Evolutionary conservation across 2,329 filamentous ascomycete genomes (phyloP), one percentile per base, ranked within the genome.

Genomic region (Diatrype stigma): DNA sequence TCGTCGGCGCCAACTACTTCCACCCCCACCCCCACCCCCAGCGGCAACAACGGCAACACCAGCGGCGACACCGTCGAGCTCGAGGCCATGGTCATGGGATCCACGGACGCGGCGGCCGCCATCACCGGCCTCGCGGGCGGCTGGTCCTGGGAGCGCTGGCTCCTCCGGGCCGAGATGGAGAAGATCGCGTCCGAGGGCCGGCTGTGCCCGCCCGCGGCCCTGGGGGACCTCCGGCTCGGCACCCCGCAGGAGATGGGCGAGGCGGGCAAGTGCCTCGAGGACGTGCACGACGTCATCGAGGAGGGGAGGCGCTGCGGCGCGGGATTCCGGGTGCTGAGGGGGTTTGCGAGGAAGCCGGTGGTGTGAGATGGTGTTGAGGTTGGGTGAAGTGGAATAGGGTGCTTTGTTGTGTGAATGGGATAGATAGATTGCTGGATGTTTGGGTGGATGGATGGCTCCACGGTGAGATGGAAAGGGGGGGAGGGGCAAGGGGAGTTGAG

Each of bases 61-160:
- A 63, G 72, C 46, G 71, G 74, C 48, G 67, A 69, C 48, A 75
- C 74, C 11, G 71, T 78, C 53, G 76, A 79, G 57, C 75, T 83
- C 58, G 84, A 89, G 55, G 84, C 85, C 17, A 78, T 82, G 65
- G 75, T 83, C 0, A 68, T 70, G n/a, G 88, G 88, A 7, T 87
- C 81, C 61, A 90, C 87, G 0, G 81, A 85, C 46, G 82, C 85
- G 64, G 82, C 86, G 14, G 89, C 89, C 2, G 84, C 81, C 60
- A 76, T 96, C 57, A 87, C 89, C 12, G 92, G 92, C 19, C 73
- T 97, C 38, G 83, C 93, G 1, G 94, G 90, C 4, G 86, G 87
- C 23, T 94, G 91, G 85, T 85, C 86, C 67, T 99, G 92, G 93
- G 94, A 99, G 79, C 88, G 90, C 67, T 99, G 94, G 94, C 81